These are phyloP conservation scores for Vaccinium vitisidaea DNA, from an alignment of 148 eudicot species.

Conservation along the genomic window DNA sequence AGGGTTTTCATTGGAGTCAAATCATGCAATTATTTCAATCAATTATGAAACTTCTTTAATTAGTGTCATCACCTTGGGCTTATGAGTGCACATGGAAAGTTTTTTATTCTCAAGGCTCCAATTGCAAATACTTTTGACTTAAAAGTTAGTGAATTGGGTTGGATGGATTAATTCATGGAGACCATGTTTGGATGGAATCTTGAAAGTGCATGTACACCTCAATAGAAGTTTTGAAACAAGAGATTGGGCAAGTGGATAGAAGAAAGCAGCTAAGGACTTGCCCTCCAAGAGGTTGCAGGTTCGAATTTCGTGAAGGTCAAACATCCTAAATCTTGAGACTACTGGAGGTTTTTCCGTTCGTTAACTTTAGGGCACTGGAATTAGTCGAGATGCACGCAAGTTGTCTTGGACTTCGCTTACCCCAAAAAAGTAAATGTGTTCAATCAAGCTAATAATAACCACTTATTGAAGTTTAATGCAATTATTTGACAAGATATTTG, in stretches of 20 bases:
- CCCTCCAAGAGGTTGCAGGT: too few relatives aligned
- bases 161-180: constrained; percentile 10
- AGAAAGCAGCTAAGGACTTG: too few relatives aligned
- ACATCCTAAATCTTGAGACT: too few relatives aligned
- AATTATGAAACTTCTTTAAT: not conserved
- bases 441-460: constrained; percentile 20
- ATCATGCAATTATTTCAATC: not conserved
- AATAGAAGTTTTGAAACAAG: too few relatives aligned
- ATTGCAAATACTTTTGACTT: constrained; percentile 29
- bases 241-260: too few relatives aligned
- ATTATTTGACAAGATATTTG: constrained; percentile 27
- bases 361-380: too few relatives aligned
- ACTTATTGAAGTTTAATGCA: constrained; percentile 16
- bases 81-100: constrained; percentile 22
- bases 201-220: not conserved
- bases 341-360: too few relatives aligned
- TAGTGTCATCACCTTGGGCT: constrained; percentile 4
- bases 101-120: constrained; percentile 18
- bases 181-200: constrained; percentile 16
- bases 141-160: constrained; percentile 12
- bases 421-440: not conserved
- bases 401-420: too few relatives aligned
- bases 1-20: not conserved
- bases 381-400: too few relatives aligned
- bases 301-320: too few relatives aligned